phyloP scores from a whole-genome alignment of 2,329 filamentous ascomycete species.

The Xylariales sp. region DNA sequence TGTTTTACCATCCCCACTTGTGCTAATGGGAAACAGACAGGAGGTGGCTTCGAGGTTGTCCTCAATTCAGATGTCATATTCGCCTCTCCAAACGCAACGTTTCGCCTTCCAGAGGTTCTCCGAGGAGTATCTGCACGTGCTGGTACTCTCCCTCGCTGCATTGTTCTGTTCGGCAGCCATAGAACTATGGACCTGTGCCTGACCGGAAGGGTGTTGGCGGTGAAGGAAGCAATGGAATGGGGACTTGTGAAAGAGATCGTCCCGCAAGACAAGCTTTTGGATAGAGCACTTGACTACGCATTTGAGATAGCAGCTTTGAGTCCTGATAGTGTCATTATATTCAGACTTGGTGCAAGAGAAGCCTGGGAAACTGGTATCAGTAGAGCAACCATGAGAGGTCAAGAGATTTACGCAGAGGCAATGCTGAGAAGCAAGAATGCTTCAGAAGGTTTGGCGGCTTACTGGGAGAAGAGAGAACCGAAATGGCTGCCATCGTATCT shows the following conservation, averaged over 20 bases:
- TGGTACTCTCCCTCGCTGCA: constrained; percentile 48
- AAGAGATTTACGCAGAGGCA: constrained; percentile 25
- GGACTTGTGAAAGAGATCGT: constrained; percentile 26
- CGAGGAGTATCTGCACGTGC: constrained; percentile 54
- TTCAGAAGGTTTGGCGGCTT: constrained; percentile 13
- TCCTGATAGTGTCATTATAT: constrained; percentile 30
- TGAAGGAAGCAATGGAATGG: constrained; percentile 28
- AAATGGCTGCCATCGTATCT: constrained; percentile 25
- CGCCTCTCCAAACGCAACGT: constrained; percentile 44
- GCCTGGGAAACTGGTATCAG: constrained; percentile 31
- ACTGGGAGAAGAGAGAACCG: constrained; percentile 26
- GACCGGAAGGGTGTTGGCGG: constrained; percentile 21
- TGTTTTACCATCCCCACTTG: too few relatives aligned
- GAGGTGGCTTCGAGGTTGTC: constrained; percentile 28
- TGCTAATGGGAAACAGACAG: too few relatives aligned
- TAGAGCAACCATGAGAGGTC: constrained; percentile 28
- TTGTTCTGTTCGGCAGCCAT: constrained; percentile 29
- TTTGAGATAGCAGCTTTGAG: constrained; percentile 25
- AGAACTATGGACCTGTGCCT: constrained; percentile 29
- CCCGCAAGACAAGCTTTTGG: constrained; percentile 24
- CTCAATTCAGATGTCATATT: constrained; percentile 53
- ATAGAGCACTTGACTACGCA: constrained; percentile 25
- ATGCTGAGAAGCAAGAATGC: constrained; percentile 26
- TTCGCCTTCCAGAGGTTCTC: constrained; percentile 53
- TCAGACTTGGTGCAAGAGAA: constrained; percentile 25